Base-by-base conservation (phyloP, 306 rosid genomes). In the Echinosophora koreensis region DNA sequence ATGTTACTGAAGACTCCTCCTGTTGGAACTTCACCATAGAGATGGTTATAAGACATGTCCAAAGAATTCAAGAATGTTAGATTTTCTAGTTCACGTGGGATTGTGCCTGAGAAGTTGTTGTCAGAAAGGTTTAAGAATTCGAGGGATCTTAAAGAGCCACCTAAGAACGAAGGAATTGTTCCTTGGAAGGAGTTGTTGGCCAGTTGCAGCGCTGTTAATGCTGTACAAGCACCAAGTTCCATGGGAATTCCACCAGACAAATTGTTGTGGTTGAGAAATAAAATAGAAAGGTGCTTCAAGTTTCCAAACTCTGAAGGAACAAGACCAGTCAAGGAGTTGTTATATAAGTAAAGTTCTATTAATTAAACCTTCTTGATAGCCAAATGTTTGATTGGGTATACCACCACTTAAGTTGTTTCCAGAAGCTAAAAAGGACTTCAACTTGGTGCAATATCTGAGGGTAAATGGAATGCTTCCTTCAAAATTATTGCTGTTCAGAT, bases 21-120 rank as follows among this genome's bases (percentile, higher is more conserved):
- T 3, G 2, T 41, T 1, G 88, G 88, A 58, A 87, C 69, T 6
- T 76, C 86, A 38, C 90, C 88, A 13, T 13, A 35, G 1, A 87
- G 65, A 68, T 84, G 42, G 79, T 84, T 82, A 22, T 32, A 81
- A 2, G 90, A 84, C 10, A 87, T 47, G 57, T 82, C 51, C 1
- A 87, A 56, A 6, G 6, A 2, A 22, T 28, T 55, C 62, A 80
- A 44, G 1, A 6, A 2, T 17, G 44, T 39, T 5, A 86, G 55
- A 8, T 76, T 59, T 51, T 28, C 54, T 5, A 86, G 55, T 65
- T 50, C 82, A 58, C 0, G 5, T 0, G 78, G 73, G 78, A 81
- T 78, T 39, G 4, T 13, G 18, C 81, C 6, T 4, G 83, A 77
- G 55, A 87, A 71, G 32, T 71, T 65, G 52, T 87, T 87, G 2